phyloP scores from a whole-genome alignment of 345 rosid species.

The Odontarrhena argentea region DNA sequence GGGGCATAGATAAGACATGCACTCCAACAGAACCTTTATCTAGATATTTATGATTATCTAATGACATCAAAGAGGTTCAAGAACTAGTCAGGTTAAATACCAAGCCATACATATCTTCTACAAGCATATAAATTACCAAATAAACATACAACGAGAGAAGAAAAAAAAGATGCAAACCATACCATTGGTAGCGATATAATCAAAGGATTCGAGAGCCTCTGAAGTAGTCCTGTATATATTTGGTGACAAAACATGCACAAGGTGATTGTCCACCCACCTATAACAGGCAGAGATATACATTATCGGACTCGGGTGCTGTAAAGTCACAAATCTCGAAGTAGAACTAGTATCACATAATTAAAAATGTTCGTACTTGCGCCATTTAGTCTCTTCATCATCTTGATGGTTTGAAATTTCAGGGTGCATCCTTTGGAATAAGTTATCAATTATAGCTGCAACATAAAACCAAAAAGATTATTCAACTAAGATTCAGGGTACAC shows the following conservation, averaged over 20 bases:
- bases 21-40: neutral
- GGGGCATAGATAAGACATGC: neutral
- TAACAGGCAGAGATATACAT: constrained; percentile 14
- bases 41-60: neutral
- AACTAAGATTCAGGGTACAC: neutral
- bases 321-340: constrained; percentile 5
- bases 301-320: constrained; percentile 13
- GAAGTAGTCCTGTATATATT: constrained; percentile 78
- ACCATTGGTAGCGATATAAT: constrained; percentile 89
- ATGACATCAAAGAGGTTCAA: neutral
- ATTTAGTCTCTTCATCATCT: constrained; percentile 73
- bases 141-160: neutral
- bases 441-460: constrained; percentile 67
- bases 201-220: constrained; percentile 90
- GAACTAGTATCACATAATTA: neutral
- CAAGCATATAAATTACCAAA: neutral
- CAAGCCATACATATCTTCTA: neutral
- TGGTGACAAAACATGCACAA: constrained; percentile 91
- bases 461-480: constrained; percentile 19
- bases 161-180: constrained; percentile 20
- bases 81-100: neutral
- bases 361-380: constrained; percentile 61
- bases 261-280: constrained; percentile 95
- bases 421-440: constrained; percentile 62
- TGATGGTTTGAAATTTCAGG: constrained; percentile 45